Conservation (phyloP, 2,329 filamentous ascomycete species). For the Claviceps fusiformis region DNA sequence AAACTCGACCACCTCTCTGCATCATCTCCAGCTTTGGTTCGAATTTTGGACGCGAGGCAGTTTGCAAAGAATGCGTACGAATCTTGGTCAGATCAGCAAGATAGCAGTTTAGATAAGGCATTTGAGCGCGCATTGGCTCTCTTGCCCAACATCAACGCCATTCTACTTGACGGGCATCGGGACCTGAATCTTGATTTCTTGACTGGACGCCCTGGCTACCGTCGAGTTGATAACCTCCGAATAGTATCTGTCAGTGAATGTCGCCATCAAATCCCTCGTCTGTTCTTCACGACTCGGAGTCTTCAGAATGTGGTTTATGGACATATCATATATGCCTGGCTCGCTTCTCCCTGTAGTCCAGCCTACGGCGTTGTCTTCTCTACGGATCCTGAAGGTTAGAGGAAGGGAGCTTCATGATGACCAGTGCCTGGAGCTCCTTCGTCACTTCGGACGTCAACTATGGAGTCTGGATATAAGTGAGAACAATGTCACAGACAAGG, state of each 20-base stretch:
- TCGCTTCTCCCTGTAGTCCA: conserved; percentile 26
- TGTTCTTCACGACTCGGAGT: conserved; percentile 24
- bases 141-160: conserved; percentile 30
- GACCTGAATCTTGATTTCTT: conserved; percentile 30
- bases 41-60: conserved; percentile 32
- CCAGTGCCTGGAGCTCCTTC: conserved; percentile 15
- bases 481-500: conserved; percentile 37
- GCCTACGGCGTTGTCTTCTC: conserved; percentile 24
- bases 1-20: conserved; percentile 21
- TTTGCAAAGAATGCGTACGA: conserved; percentile 27
- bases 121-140: conserved; percentile 24
- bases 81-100: conserved; percentile 26
- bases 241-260: conserved; percentile 34
- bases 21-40: conserved; percentile 29
- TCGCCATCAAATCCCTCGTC: conserved; percentile 23
- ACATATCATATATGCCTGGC: conserved; percentile 35
- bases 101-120: conserved; percentile 21
- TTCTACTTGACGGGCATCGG: conserved; percentile 34
- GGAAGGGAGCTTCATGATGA: conserved; percentile 32
- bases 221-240: conserved; percentile 8
- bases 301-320: conserved; percentile 33
- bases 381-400: conserved; percentile 39
- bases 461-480: conserved; percentile 44
- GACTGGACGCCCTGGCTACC: conserved; percentile 8
- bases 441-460: conserved; percentile 25